phyloP scores from a whole-genome alignment of 768 basidiomycete genomes.

The Neoboletus magnificus region DNA sequence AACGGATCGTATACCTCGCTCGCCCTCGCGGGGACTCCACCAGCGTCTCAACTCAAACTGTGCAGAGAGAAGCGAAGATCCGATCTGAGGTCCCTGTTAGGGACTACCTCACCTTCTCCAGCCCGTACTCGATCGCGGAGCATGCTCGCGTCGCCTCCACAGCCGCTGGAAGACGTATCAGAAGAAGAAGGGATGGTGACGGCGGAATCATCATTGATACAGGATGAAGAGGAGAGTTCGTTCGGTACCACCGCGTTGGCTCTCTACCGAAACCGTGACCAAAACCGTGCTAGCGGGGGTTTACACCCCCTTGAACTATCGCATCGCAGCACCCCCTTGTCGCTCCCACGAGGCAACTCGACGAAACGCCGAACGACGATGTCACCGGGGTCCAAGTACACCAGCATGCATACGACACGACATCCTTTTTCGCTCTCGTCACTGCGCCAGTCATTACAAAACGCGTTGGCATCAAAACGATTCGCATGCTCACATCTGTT shows the following conservation, averaged over 20 bases:
- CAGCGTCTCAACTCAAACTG: conserved; percentile 39
- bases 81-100: conserved; percentile 49
- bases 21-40: conserved; percentile 44
- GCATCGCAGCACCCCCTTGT: conserved; percentile 11
- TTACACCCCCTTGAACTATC: conserved; percentile 47
- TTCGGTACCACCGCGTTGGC: conserved; percentile 66
- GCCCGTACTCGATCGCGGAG: conserved; percentile 36
- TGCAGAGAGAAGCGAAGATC: conserved; percentile 53
- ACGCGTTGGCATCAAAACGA: conserved; percentile 67
- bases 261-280: conserved; percentile 54
- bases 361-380: conserved; percentile 28
- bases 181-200: conserved; percentile 34
- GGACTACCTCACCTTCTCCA: conserved; percentile 24
- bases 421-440: conserved; percentile 69
- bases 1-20: conserved; percentile 62
- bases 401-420: conserved; percentile 53
- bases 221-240: conserved; percentile 30
- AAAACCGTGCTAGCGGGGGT: conserved; percentile 48
- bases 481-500: conserved; percentile 79
- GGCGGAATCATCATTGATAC: conserved; percentile 17
- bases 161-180: conserved; percentile 34
- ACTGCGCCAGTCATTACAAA: conserved; percentile 57
- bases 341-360: conserved; percentile 10
- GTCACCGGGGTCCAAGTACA: conserved; percentile 58
- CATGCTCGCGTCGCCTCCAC: conserved; percentile 38